Base-by-base conservation (phyloP, 1,284 basidiomycete species). In the Cutaneotrichosporon dermatis region DNA sequence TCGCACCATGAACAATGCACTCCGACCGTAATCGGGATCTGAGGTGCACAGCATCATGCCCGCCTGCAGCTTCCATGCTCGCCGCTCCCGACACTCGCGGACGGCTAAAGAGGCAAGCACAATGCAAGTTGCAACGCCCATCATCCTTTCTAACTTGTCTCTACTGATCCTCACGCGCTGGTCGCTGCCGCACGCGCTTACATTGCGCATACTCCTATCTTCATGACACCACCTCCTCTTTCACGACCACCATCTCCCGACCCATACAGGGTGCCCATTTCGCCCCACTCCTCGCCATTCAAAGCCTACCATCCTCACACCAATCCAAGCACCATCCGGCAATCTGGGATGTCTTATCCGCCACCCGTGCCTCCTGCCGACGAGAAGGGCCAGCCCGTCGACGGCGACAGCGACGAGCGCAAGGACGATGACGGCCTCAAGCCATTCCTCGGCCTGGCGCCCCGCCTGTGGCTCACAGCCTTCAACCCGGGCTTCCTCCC, bases 401-500 rank as follows among this genome's bases (percentile, higher is more conserved):
- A 33, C 44, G 16, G 35, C 11, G 13, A 15, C 8, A 8, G 8
- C 13, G n/a, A 16, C 43, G 16, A 44, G 43, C 43, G 4, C 9
- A 13, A n/a, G 2, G 34, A 49, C 11, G 33, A n/a, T 25, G 43
- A 44, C 33, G 41, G 44, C n/a, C 55, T 56, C 40, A 33, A 35
- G 60, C 90, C 92, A 7, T 94, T 91, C 75, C 86, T 96, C 42
- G 83, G 87, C 59, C 86, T 94, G 11, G 82, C 84, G 33, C 86
- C 94, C 64, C 83, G 92, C 44, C 83, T 94, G 49, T 88, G 89
- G 33, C 84, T 95, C 25, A 84, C 90, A 66, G 89, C 90, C 85
- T 86, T 82, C 42, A 79, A 79, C 1, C 79, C 80, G 1, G 73
- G 79, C 7, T 85, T 95, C 35, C 80, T 95, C 41, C 92, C 92